Evolutionary conservation across 345 rosid genomes (phyloP), one percentile per base, ranked within the genome.

Genomic region (Crucihimalaya himalaica): DNA sequence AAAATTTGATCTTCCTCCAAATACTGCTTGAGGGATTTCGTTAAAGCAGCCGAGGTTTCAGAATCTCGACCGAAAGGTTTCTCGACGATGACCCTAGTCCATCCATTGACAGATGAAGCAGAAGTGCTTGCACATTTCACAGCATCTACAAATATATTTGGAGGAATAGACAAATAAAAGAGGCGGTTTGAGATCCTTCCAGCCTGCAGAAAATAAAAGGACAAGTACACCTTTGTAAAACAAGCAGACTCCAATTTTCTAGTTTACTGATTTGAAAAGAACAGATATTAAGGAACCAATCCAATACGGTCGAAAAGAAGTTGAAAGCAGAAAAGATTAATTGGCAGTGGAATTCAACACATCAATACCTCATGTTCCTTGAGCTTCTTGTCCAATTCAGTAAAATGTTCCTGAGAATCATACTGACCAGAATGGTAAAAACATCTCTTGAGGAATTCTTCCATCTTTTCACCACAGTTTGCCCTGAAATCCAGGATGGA

Each of bases 41-140:
- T 95, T 81, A 95, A 81, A 47, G 98, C 93, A 71, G 99, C 97
- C 1, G 99, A 95, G 55, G 98, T 88, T 76, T 88, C 98, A 45
- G 99, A 92, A 83, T 92, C 97, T 72, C 97, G 86, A 64, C 99
- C 99, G 81, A 95, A 95, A 71, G 99, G 99, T 83, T 95, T 95
- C 88, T 95, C 99, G 16, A 95, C 99, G 62, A 95, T 92, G 81
- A 95, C 99, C 76, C 98, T 86, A 48, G 96, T 92, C 99, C 99
- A 95, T 79, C 99, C 99, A 68, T 77, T 83, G 63, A 83, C 85
- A 81, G 99, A 84, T 70, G 99, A 92, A 68, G 97, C 96, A 28
- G 96, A 89, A 16, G 70, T 52, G 86, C 96, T 95, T 61, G 99
- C 94, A 70, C 98, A 90, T 84, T 72, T 90, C 67, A 95, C 98